Percentiles rank a stretch among this genome's conserved stretches.
Evolutionary conservation across 2,329 filamentous ascomycete species (phyloP).

Genomic region (Ascochyta rabiei): DNA sequence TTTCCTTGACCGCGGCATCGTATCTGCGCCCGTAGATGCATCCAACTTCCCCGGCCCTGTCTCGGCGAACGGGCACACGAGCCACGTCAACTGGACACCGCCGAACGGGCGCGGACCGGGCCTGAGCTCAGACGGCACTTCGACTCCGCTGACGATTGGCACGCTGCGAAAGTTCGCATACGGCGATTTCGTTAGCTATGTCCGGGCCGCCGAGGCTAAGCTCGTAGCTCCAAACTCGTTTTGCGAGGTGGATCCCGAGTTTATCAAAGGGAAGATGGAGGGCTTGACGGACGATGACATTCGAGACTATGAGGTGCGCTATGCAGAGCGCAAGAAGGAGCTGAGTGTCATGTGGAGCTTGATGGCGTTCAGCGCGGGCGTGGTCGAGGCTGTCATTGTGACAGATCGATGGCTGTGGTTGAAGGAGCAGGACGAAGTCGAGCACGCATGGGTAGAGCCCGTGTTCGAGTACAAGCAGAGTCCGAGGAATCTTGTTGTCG

Average conservation of each 20-base stretch:
- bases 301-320: constrained; percentile 69
- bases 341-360: constrained; percentile 88
- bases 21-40: constrained; percentile 60
- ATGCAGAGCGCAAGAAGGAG: constrained; percentile 73
- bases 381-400: constrained; percentile 89
- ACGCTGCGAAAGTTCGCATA: constrained; percentile 83
- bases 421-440: constrained; percentile 73
- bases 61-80: constrained; percentile 41
- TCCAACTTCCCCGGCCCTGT: constrained; percentile 48
- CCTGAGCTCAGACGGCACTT: constrained; percentile 58
- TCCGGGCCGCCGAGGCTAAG: constrained; percentile 80
- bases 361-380: constrained; percentile 92
- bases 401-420: constrained; percentile 89
- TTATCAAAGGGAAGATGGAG: constrained; percentile 70
- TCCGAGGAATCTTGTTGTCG: constrained; percentile 89
- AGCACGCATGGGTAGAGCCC: constrained; percentile 85
- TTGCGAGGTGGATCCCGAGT: constrained; percentile 45
- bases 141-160: constrained; percentile 84
- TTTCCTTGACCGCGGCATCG: constrained; percentile 83
- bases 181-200: constrained; percentile 73
- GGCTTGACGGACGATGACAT: constrained; percentile 78
- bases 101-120: constrained; percentile 56
- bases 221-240: constrained; percentile 53
- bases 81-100: constrained; percentile 43
- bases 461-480: constrained; percentile 89